Base-by-base conservation (phyloP, 345 rosid genomes). In the Populus pruinosa region DNA sequence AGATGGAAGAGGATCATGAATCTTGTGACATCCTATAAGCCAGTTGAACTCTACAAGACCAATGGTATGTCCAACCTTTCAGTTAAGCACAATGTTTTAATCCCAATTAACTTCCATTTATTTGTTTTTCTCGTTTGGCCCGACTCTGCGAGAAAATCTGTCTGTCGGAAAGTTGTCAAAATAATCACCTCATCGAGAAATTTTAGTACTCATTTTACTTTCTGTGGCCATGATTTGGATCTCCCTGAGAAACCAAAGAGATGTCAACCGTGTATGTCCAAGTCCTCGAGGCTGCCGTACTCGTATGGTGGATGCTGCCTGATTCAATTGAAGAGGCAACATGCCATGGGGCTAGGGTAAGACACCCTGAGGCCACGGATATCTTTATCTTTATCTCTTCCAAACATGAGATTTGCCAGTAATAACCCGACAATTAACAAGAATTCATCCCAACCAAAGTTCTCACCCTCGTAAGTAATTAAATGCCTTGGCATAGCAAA, bases 221-320 rank as follows among this genome's bases (percentile, higher is more conserved):
- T 39, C 31, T 44, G 29, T 62, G 38, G 16, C 0, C 27, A 47
- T 38, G 43, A 33, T 66, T 61, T 21, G 59, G 20, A 71, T 50
- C 56, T 53, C 49, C 47, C 80, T 62, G 69, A 44, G 78, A 71
- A 72, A n/a, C 70, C 81, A 20, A 82, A 49, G 75, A 56, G 63
- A 27, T 64, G 11, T 27, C 16, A 33, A 47, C 43, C 27, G 43
- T 41, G 25, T 43, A 31, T n/a, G 29, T 20, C 29, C 4, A 5
- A 35, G 7, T 35, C 31, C 50, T 14, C 38, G 69, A 61, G 1
- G 67, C n/a, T 68, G 78, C 23, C 69, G 25, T 33, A 39, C 18
- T 14, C 31, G 14, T 44, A 7, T 35, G 6, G 39, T n/a, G 35
- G 23, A 23, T 38, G 27, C 11, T 17, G 17, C 39, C 62, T 29